Evolutionary conservation across 139 green algal genomes (phyloP), one percentile per base, ranked within the genome.

Genomic region (Micromonas commoda): DNA sequence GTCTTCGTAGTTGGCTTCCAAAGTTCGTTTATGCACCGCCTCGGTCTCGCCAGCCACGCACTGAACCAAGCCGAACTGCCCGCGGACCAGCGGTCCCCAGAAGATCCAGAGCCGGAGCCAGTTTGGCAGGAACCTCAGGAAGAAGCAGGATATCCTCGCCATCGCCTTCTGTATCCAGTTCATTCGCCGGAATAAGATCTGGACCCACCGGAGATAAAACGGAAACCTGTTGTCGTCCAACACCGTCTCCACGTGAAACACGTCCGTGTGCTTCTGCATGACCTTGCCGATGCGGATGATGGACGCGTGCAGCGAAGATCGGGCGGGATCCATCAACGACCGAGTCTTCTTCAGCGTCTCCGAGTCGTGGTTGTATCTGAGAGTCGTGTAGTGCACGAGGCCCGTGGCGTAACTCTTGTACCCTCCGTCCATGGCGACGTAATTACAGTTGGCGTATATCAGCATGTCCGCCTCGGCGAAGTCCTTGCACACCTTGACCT

Each of bases 341-440:
- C 4, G 29, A 20, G 80, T 85, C 29, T 68, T 26, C 9, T 53
- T 61, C 16, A 85, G 77, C n/a, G 80, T 85, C 53, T 85, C 73
- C 33, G 33, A 73, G 76, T 85, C 80, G 52, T 85, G 80, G 77
- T 85, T 85, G 80, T 79, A 52, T 3, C 23, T 76, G 28, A 85
- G 77, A 19, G 38, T 71, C 29, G 73, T 67, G 80, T 85, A 85
- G 71, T 84, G 77, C 28, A 83, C 75, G 71, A 84, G 28, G 13
- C 81, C 81, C 24, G 81, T 85, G 64, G 81, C 81, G 45, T 85
- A 84, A 0, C 29, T 71, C 81, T 85, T 85, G 71, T 85, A 85
- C n/a, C 81, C 81, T n/a, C 81, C 81, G 70, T 85, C 81, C 81
- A 85, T 85, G 39, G 68, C 31, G 57, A 85, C 81, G 31, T 85